Conservation (phyloP, 805 yeast genomes). For the Wickerhamomyces strasburgensis region DNA sequence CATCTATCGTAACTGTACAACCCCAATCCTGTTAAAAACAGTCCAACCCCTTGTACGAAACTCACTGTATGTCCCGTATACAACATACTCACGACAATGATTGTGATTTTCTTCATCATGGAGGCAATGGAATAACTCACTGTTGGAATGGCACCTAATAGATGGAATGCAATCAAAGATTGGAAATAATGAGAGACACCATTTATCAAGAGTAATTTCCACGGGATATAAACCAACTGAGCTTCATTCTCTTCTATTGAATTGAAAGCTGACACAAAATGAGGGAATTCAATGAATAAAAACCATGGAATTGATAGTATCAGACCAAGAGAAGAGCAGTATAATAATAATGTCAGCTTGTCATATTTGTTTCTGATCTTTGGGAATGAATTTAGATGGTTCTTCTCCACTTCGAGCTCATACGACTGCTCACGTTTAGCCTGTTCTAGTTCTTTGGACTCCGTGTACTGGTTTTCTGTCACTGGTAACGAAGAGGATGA, state of each 20-base stretch:
- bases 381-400: conserved; percentile 9
- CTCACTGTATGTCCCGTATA: conserved; percentile 50
- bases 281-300: conserved; percentile 53
- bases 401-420: conserved; percentile 14
- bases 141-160: conserved; percentile 76
- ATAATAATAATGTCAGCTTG: conserved; percentile 73
- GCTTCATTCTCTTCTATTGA: conserved; percentile 18
- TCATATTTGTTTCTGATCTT: conserved; percentile 50
- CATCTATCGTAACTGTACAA: conserved; percentile 60
- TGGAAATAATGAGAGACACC: conserved; percentile 78
- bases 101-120: conserved; percentile 81
- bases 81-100: conserved; percentile 72
- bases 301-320: conserved; percentile 71
- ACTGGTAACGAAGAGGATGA: conserved; percentile 3
- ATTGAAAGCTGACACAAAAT: conserved; percentile 18
- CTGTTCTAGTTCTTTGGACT: conserved; percentile 11
- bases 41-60: conserved; percentile 41
- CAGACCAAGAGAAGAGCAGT: conserved; percentile 73
- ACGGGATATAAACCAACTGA: conserved; percentile 32
- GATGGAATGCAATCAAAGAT: conserved; percentile 74
- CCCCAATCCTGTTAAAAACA: conserved; percentile 48
- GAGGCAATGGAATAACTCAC: conserved; percentile 84
- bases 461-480: conserved; percentile 2
- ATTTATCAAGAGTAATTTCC: conserved; percentile 52
- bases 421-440: conserved; percentile 9